Base-by-base conservation (phyloP, 75 land plant genomes). In the Azolla pinnata region DNA sequence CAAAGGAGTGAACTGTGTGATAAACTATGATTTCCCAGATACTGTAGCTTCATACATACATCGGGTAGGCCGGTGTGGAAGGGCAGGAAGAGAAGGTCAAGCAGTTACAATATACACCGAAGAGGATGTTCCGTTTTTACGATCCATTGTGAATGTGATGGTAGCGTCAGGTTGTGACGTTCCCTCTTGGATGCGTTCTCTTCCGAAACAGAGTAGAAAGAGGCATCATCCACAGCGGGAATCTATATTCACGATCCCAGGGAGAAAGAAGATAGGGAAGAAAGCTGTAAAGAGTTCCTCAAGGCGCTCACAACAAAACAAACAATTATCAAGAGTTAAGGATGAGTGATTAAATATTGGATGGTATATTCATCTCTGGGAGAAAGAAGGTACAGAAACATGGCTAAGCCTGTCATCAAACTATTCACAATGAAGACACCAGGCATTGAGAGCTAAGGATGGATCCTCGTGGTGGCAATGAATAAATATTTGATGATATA, bases 1-100 rank as follows among this genome's bases (percentile, higher is more conserved):
- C 62, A 93, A 88, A 67, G 98, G 98, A 26, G 79, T 93, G 48
- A 88, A 88, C 67, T 88, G 85, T 68, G 91, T 91, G 29, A 86
- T 91, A 38, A 91, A 91, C 57, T 83, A 83, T 64, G 77, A 76
- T 31, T 67, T 76, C 33, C 98, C 98, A 38, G 82, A 78, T 30
- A 83, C 95, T 54, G 65, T 77, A 32, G 52, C 96, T 42, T 67
- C 85, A 46, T 93, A 93, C 58, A 93, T 93, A 42, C 98, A 93
- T 57, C 79, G 96, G 18, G 83, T 93, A 54, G 97, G 97, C 32
- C 83, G 96, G 0, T 77, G 84, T 59, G 97, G 97, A 33, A 77
- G 97, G 71, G 97, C 97, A 31, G 95, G 95, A 40, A 79, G 97
- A 66, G 56, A 57, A 3, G 97, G 97, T 1, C 83, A 88, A 63